These are phyloP conservation scores for Bassia scoparia DNA, from an alignment of 148 eudicot species.

Conservation along the genomic window DNA sequence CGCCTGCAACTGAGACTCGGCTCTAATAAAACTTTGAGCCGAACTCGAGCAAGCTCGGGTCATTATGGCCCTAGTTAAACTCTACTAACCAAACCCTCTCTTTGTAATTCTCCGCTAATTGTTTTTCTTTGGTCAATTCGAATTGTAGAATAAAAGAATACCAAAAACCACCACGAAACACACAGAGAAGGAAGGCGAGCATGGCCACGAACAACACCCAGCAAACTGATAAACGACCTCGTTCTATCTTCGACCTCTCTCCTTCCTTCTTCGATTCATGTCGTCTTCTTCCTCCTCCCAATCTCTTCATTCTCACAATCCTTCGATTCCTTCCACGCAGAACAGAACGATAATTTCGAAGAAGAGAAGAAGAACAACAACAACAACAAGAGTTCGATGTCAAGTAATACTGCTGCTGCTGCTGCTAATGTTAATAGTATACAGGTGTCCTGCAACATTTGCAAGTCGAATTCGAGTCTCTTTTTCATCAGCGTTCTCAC, in stretches of 20 bases:
- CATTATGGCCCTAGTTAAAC: too few relatives aligned
- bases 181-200: constrained; percentile 7
- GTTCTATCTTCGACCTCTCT: constrained; percentile 62
- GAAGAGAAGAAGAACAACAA: background rate
- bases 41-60: too few relatives aligned
- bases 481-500: constrained; percentile 74
- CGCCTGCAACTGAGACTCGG: too few relatives aligned
- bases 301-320: constrained; percentile 17
- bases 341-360: too few relatives aligned
- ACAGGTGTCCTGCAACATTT: constrained; percentile 77
- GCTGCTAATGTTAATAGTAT: background rate
- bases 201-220: background rate
- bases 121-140: too few relatives aligned
- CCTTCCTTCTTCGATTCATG: constrained; percentile 60
- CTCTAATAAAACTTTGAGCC: too few relatives aligned
- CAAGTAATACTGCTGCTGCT: too few relatives aligned
- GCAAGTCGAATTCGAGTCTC: constrained; percentile 69
- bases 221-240: constrained; percentile 32
- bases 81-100: too few relatives aligned
- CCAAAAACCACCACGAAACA: constrained; percentile 2
- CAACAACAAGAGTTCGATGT: background rate
- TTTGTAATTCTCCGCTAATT: too few relatives aligned
- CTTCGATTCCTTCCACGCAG: background rate
- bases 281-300: constrained; percentile 44
- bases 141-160: too few relatives aligned